Evolutionary conservation across 1,284 basidiomycete genomes (phyloP), one percentile per base, ranked within the genome.

Genomic region (Rhodotorula sp.): DNA sequence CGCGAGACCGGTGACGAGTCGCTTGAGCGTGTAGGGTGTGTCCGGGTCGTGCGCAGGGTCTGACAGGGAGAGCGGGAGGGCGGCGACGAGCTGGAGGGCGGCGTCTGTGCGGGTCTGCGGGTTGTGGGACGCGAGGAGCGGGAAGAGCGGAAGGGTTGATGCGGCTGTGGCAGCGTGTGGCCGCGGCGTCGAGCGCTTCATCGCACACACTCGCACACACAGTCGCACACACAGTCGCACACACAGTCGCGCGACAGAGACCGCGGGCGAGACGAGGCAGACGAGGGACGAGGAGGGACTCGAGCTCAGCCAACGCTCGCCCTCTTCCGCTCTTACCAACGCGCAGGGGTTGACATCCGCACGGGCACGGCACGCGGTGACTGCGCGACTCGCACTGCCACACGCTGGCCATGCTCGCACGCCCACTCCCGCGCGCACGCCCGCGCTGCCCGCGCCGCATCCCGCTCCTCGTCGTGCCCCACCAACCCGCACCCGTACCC

Each of bases 11-110:
- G 92, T 84, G 44, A 94, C 83, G 40, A 96, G 84, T 47, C 94
- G 82, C 70, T 91, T 86, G 77, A 96, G 87, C 10, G 91, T 90
- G 79, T 96, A 96, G 10, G 89, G 87, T 0, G 94, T 91, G 82
- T 96, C 93, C 74, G 89, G 87, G 8, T 91, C 88, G 73, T 44
- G 20, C 11, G 15, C 11, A 20, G 40, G 18, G 37, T 34, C 22
- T 24, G 65, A 59, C 50, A 72, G 65, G 10, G 48, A 15, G 30
- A 66, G 61, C 0, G 73, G 69, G 69, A 97, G 86, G 24, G 90
- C 84, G 34, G 83, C 82, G 69, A 97, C 82, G 48, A 98, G 88
- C 79, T 92, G 89, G 52, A 90, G 87, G 0, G 94, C 94, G 13
- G 94, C 91, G 76, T 89, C 86, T 46, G 97, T 78, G 9, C 94